Percentiles rank a stretch among this genome's conserved stretches.
phyloP scores from a whole-genome alignment of 2,329 filamentous ascomycete genomes.

The Ceratocystis eucalypticola region DNA sequence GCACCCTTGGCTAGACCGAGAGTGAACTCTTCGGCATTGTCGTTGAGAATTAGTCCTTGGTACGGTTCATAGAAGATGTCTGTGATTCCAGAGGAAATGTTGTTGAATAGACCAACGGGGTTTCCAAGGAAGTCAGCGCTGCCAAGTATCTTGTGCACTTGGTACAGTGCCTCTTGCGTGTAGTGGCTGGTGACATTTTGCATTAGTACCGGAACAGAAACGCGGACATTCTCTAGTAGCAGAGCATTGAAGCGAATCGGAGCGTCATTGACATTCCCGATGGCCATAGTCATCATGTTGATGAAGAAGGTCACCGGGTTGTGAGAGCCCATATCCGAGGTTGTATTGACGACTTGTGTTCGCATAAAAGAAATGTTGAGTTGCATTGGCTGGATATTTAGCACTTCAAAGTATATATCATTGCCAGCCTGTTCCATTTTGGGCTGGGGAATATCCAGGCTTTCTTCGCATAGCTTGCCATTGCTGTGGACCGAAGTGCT shows the following conservation, averaged over 20 bases:
- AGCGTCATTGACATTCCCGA: slow-evolving; percentile 97
- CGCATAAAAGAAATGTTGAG: slow-evolving; percentile 93
- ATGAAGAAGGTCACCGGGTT: slow-evolving; percentile 98
- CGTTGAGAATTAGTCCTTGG: slow-evolving; percentile 91
- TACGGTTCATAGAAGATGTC: slow-evolving; percentile 99
- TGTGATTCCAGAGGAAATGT: slow-evolving; percentile 88
- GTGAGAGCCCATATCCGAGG: slow-evolving; percentile 77
- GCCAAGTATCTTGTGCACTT: slow-evolving; percentile 93
- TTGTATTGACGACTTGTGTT: slow-evolving; percentile 89
- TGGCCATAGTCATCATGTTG: slow-evolving; percentile 97
- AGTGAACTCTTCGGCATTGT: slow-evolving; percentile 87
- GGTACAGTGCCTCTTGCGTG: slow-evolving; percentile 87
- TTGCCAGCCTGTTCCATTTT: slow-evolving; percentile 71
- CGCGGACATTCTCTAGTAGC: slow-evolving; percentile 86
- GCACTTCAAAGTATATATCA: slow-evolving; percentile 93
- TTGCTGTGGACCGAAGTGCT: slow-evolving; percentile 30
- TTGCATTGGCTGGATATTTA: slow-evolving; percentile 97
- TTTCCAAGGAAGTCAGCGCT: slow-evolving; percentile 97
- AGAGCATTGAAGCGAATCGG: slow-evolving; percentile 86
- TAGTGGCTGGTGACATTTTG: slow-evolving; percentile 89
- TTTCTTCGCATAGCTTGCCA: slow-evolving; percentile 77
- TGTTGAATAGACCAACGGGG: slow-evolving; percentile 95
- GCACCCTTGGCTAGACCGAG: slow-evolving; percentile 93
- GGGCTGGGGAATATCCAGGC: slow-evolving; percentile 82
- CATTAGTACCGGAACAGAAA: slow-evolving; percentile 71